phyloP scores from a whole-genome alignment of 768 basidiomycete genomes.

The Russula brevipes region DNA sequence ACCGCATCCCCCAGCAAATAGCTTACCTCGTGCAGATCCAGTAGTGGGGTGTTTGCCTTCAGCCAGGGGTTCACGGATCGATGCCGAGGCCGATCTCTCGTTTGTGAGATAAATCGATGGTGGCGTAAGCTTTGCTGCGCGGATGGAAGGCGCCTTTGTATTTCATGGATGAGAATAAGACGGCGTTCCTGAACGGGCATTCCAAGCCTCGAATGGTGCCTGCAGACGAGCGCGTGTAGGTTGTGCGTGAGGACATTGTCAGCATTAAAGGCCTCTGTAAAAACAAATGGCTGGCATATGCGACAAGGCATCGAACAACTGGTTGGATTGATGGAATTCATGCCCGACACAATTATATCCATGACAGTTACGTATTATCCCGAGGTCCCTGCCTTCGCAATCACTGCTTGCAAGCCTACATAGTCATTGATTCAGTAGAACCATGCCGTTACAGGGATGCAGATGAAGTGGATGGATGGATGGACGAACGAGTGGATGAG shows the following conservation, averaged over 20 bases:
- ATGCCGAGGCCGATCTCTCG: constrained; percentile 50
- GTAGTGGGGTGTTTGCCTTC: constrained; percentile 29
- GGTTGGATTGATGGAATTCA: background rate
- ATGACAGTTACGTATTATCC: background rate
- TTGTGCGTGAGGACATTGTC: background rate
- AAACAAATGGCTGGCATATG: background rate
- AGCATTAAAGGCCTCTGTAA: background rate
- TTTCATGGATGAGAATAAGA: constrained; percentile 28
- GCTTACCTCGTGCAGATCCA: background rate
- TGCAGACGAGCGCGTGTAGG: constrained; percentile 6
- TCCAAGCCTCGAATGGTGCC: background rate
- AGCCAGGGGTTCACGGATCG: constrained; percentile 55
- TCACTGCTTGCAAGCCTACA: background rate
- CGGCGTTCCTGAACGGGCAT: background rate
- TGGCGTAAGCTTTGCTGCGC: constrained; percentile 54
- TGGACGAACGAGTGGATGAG: background rate
- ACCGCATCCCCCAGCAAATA: constrained; percentile 27
- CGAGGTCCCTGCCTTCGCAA: no score
- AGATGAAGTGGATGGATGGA: background rate
- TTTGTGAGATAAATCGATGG: constrained; percentile 50
- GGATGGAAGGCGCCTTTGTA: constrained; percentile 42
- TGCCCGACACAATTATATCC: background rate
- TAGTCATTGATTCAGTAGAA: background rate
- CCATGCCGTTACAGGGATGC: background rate
- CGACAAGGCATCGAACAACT: background rate